Conservation (phyloP, 192 early-diverging fungal species). For the Entophlyctis helioformis region DNA sequence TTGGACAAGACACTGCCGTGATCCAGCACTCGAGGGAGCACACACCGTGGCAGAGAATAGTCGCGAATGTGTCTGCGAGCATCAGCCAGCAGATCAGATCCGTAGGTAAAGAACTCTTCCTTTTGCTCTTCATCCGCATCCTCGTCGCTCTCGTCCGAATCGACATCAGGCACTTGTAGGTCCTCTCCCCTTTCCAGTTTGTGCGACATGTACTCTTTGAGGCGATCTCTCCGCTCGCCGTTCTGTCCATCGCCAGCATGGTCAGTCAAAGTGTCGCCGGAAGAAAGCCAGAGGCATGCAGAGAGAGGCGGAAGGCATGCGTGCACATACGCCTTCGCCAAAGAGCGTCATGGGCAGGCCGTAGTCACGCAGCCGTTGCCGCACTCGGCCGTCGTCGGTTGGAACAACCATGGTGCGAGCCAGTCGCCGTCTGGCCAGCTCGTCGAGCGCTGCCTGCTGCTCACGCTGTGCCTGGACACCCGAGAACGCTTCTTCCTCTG, state of each 20-base stretch:
- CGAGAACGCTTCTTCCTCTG: too few relatives aligned
- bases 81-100: constrained; percentile 52
- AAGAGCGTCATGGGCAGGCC: constrained; percentile 85
- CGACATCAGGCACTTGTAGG: constrained; percentile 29
- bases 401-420: constrained; percentile 77
- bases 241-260: constrained; percentile 21
- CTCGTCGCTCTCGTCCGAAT: constrained; percentile 26
- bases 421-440: constrained; percentile 48
- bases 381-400: constrained; percentile 75
- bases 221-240: constrained; percentile 69
- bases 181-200: constrained; percentile 19
- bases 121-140: constrained; percentile 49
- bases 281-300: neutral
- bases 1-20: neutral
- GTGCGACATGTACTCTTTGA: constrained; percentile 63
- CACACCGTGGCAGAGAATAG: constrained; percentile 58
- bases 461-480: constrained; percentile 12
- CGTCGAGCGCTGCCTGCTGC: constrained; percentile 34
- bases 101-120: constrained; percentile 57
- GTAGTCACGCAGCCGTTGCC: constrained; percentile 58
- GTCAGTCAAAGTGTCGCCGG: neutral
- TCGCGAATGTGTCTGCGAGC: constrained; percentile 58
- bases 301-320: neutral
- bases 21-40: neutral
- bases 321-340: constrained; percentile 71